Percentiles rank a stretch among this genome's conserved stretches.
Evolutionary conservation across 202 grass and related monocot species (phyloP).

Genomic region (Digitaria exilis): DNA sequence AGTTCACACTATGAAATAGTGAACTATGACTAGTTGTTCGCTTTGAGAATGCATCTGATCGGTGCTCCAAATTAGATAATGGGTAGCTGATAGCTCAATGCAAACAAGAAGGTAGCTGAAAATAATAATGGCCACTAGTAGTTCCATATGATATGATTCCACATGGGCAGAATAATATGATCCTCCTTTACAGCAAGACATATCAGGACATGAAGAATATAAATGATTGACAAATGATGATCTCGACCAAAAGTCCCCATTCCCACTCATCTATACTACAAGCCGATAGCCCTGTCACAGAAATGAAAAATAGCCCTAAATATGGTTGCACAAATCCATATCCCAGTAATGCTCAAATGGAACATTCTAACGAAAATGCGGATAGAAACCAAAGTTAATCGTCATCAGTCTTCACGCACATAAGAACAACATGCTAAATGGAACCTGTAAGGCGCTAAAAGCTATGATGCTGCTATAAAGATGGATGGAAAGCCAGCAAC

Average conservation of each 20-base stretch:
- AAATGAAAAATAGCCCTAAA: background rate
- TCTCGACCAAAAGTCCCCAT: background rate
- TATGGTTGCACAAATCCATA: background rate
- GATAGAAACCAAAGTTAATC: too few species aligned
- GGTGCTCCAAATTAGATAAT: background rate
- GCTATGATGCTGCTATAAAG: background rate
- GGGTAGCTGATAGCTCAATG: background rate
- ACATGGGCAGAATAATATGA: background rate
- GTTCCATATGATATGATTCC: background rate
- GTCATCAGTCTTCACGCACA: too few species aligned
- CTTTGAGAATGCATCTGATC: background rate
- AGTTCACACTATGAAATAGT: background rate
- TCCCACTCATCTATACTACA: background rate
- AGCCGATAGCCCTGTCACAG: background rate
- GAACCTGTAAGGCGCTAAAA: background rate
- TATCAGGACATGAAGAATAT: background rate
- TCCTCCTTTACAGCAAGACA: background rate
- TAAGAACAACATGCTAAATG: too few species aligned
- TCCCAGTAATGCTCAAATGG: too few species aligned
- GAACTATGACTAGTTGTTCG: background rate
- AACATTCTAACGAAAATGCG: too few species aligned
- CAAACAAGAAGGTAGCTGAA: background rate
- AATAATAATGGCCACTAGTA: background rate
- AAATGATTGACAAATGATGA: conserved; percentile 12
- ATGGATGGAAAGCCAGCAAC: background rate